A percentile compares a stretch with the other conserved stretches of the same genome.
Conservation (phyloP, 192 early-diverging fungal genomes). For the Polychytrium aggregatum region DNA sequence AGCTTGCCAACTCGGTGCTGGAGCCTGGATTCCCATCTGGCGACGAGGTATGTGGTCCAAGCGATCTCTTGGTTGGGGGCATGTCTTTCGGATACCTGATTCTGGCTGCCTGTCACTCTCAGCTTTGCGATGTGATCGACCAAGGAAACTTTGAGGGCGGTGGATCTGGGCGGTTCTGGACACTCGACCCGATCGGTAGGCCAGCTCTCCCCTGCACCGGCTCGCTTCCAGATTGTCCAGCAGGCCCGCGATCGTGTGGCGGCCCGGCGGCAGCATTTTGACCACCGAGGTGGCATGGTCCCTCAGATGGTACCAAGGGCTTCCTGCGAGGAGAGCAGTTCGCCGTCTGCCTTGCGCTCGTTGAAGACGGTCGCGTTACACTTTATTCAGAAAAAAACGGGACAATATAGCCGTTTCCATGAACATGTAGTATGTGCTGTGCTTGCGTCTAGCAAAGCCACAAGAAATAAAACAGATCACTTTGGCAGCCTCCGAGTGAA, state of each 20-base stretch:
- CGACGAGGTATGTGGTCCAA: conserved; percentile 52
- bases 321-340: conserved; percentile 96
- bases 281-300: too few relatives aligned
- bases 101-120: background rate
- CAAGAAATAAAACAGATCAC: too few relatives aligned
- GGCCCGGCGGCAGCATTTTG: too few relatives aligned
- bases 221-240: too few relatives aligned
- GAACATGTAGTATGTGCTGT: too few relatives aligned
- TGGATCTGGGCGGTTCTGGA: conserved; percentile 57
- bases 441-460: too few relatives aligned
- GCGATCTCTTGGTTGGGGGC: background rate
- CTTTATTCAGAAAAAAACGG: too few relatives aligned
- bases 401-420: too few relatives aligned
- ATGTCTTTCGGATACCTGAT: conserved; percentile 1
- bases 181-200: conserved; percentile 52
- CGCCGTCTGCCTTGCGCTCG: conserved; percentile 87
- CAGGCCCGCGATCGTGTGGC: too few relatives aligned
- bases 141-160: conserved; percentile 76
- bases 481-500: too few relatives aligned
- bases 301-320: conserved; percentile 99
- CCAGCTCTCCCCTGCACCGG: too few relatives aligned
- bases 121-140: conserved; percentile 81
- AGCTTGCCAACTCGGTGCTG: conserved; percentile 62
- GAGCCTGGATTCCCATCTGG: conserved; percentile 40
- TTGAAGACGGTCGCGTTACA: conserved; percentile 83